phyloP scores from a whole-genome alignment of 2,329 filamentous ascomycete genomes.

The Trichophyton verrucosum region DNA sequence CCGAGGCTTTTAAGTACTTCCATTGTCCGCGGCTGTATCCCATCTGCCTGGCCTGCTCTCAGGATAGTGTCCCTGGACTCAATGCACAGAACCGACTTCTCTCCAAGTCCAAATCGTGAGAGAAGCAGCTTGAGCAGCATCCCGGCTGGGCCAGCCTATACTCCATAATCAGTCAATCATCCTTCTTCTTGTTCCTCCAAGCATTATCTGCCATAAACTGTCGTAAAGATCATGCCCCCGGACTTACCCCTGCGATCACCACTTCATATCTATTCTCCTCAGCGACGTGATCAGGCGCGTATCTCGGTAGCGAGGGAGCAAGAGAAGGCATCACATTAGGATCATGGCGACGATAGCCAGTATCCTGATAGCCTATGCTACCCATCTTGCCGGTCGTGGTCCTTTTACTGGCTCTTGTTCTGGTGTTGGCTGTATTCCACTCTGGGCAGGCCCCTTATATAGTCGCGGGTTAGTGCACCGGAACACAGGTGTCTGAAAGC shows the following conservation, averaged over 20 bases:
- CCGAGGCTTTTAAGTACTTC: constrained; percentile 34
- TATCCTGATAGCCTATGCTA: background rate
- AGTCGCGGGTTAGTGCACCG: too few species aligned
- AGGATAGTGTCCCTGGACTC: constrained; percentile 30
- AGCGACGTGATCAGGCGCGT: constrained; percentile 18
- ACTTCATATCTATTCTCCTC: constrained; percentile 28
- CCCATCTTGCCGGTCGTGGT: background rate
- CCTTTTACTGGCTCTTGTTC: background rate
- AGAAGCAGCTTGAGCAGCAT: constrained; percentile 33
- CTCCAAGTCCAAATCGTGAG: constrained; percentile 32
- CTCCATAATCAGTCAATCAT: background rate
- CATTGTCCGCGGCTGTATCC: constrained; percentile 32
- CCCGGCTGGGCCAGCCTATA: constrained; percentile 32
- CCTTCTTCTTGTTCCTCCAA: background rate
- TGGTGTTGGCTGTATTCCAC: background rate
- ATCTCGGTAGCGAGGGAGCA: constrained; percentile 27
- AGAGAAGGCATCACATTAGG: constrained; percentile 36
- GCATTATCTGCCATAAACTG: background rate
- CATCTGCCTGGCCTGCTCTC: constrained; percentile 34
- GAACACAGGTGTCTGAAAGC: background rate
- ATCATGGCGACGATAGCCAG: constrained; percentile 1
- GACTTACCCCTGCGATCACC: constrained; percentile 28
- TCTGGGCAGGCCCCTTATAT: background rate
- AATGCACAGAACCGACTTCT: constrained; percentile 31
- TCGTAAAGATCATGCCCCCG: background rate